Evolutionary conservation across 192 early-diverging fungal genomes (phyloP).

Genomic region (Rhizoclosmatium sp.): DNA sequence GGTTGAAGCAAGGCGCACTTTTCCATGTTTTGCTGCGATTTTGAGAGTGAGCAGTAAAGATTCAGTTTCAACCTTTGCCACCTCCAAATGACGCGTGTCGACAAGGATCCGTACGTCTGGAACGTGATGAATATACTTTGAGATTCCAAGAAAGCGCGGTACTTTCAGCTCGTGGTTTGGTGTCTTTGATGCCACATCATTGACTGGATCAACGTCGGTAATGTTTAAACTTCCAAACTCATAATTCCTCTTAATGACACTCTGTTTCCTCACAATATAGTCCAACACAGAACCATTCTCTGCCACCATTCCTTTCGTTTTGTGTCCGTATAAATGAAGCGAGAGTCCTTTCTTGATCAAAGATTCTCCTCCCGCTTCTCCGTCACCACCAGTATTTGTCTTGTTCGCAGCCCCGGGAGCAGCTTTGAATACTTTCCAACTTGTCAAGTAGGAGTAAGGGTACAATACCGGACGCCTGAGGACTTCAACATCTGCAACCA

Average conservation of each 20-base stretch:
- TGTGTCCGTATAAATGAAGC: constrained; percentile 46
- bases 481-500: constrained; percentile 10
- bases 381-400: not conserved
- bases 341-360: constrained; percentile 20
- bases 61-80: not conserved
- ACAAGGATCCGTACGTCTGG: constrained; percentile 12
- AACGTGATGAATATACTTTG: constrained; percentile 24
- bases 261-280: constrained; percentile 12
- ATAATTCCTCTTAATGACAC: constrained; percentile 5
- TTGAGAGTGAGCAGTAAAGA: not conserved
- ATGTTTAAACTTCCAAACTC: not conserved
- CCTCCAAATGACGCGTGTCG: constrained; percentile 13
- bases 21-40: constrained; percentile 14
- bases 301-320: constrained; percentile 35
- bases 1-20: constrained; percentile 9
- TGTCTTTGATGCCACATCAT: not conserved
- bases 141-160: constrained; percentile 24
- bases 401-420: not conserved
- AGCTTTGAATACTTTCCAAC: constrained; percentile 44
- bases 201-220: not conserved
- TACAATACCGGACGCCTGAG: constrained; percentile 29
- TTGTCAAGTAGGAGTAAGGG: constrained; percentile 43
- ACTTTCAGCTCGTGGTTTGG: constrained; percentile 8
- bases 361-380: not conserved
- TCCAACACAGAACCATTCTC: constrained; percentile 22